A percentile compares a stretch with the other conserved stretches of the same genome.
phyloP scores from a whole-genome alignment of 345 rosid genomes.

The Salix dunnii region DNA sequence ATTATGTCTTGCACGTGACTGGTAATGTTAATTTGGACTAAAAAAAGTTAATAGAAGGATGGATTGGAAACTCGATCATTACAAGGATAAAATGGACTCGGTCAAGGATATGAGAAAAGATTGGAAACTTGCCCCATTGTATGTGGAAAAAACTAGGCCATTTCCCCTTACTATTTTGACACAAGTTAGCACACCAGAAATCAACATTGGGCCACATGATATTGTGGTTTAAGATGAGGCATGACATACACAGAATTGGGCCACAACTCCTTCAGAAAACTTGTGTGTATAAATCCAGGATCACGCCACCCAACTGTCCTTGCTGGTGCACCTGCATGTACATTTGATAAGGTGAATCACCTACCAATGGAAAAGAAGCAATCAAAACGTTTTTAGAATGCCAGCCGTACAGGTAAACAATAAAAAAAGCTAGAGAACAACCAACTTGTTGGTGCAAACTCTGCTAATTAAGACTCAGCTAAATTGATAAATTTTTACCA shows the following conservation, averaged over 20 bases:
- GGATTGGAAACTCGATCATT: no score
- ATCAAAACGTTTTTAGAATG: neutral
- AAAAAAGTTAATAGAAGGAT: no score
- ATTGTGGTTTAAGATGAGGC: neutral
- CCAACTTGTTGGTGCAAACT: neutral
- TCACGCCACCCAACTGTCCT: slow-evolving; percentile 79
- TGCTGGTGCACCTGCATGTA: slow-evolving; percentile 51
- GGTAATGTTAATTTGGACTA: no score
- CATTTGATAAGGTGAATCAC: slow-evolving; percentile 15
- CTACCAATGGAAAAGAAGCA: neutral
- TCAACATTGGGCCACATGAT: neutral
- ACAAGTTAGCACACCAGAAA: neutral
- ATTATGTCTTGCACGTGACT: no score
- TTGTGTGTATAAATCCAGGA: slow-evolving; percentile 72
- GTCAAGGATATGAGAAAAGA: no score
- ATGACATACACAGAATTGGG: slow-evolving; percentile 48
- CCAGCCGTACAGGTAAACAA: neutral
- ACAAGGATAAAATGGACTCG: no score
- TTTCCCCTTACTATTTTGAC: no score
- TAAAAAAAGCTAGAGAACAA: neutral
- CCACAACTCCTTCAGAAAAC: slow-evolving; percentile 67
- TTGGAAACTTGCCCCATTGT: no score
- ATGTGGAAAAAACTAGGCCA: no score
- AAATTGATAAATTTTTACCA: neutral
- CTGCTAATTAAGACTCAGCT: neutral